Evolutionary conservation across 2,329 filamentous ascomycete genomes (phyloP).

Genomic region (Xylariaceae sp.): DNA sequence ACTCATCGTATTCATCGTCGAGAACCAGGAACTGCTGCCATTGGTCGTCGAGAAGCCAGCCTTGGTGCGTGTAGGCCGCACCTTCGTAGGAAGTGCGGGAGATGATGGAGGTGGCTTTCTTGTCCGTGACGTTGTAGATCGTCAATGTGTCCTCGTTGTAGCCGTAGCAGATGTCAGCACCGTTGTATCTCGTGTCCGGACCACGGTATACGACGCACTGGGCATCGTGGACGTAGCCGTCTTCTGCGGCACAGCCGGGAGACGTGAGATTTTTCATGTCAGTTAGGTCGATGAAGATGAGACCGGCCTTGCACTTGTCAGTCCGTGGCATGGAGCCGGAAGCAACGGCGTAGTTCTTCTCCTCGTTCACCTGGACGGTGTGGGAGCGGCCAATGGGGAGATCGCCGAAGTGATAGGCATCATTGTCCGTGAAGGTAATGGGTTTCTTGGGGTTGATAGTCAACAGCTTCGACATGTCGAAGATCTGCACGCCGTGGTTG

Average conservation of each 20-base stretch:
- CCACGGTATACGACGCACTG: constrained; percentile 54
- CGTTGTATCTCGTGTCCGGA: constrained; percentile 41
- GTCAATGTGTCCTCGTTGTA: constrained; percentile 50
- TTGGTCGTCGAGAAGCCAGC: constrained; percentile 42
- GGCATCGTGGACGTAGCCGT: constrained; percentile 58
- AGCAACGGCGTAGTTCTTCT: constrained; percentile 43
- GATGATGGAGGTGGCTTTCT: constrained; percentile 37
- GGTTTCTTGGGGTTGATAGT: constrained; percentile 40
- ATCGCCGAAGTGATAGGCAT: constrained; percentile 38
- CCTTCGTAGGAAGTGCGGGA: constrained; percentile 50
- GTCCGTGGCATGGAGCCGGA: constrained; percentile 37
- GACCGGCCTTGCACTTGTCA: constrained; percentile 45
- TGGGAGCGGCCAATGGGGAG: constrained; percentile 41
- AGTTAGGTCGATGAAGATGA: constrained; percentile 55
- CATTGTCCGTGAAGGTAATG: constrained; percentile 40
- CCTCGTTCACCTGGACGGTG: constrained; percentile 44
- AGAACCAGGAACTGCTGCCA: constrained; percentile 37
- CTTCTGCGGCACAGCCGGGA: constrained; percentile 48
- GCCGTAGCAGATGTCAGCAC: constrained; percentile 49
- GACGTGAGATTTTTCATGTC: constrained; percentile 48
- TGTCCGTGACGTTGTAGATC: constrained; percentile 47
- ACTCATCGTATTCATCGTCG: constrained; percentile 47
- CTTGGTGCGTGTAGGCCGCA: constrained; percentile 51
- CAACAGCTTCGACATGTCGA: constrained; percentile 56
- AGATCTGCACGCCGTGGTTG: constrained; percentile 56